Base-by-base conservation (phyloP, 164 flowering plant genomes). In the Piper longum region DNA sequence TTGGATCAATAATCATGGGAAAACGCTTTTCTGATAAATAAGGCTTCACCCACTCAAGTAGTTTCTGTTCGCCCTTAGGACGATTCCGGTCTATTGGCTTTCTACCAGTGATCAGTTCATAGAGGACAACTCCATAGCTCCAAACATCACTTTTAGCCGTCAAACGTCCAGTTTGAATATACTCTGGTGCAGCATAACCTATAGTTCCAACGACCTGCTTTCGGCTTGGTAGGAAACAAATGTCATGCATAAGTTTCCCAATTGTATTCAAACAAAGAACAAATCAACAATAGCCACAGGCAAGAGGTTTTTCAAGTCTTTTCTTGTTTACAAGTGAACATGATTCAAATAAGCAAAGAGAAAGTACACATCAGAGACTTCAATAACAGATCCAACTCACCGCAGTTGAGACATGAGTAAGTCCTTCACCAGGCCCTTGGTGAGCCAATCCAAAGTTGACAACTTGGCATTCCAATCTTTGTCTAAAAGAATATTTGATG, bases 101-200 rank as follows among this genome's bases (percentile, higher is more conserved):
- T 67, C 96, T 76, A 5, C 98, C 96, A 0, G 98, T 89, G 62
- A 91, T 87, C 60, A 91, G 89, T 70, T 89, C 98, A 64, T 85
- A 91, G 5, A 91, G 85, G 71, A 91, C 85, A n/a, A 91, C 81
- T 3, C 98, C 95, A 60, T 80, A 91, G 77, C 95, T 84, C 91
- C 92, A 91, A 9, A 91, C 89, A 68, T 92, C 96, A 64, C 85
- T 86, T 69, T 87, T 89, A 45, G 82, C 39, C 6, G 95, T 92
- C 56, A 92, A 88, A 41, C 80, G 87, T 3, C 96, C 98, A 1
- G 95, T 92, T 67, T 83, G 89, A 16, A 87, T 62, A 67, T 92
- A 92, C 60, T 92, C 96, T 4, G 98, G 98, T 60, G 96, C 96
- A 43, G 96, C 98, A 78, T 92, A 92, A 14, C 98, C 98, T n/a